Evolutionary conservation across 139 green algal genomes (phyloP).

Genomic region (Micractinium sp.): DNA sequence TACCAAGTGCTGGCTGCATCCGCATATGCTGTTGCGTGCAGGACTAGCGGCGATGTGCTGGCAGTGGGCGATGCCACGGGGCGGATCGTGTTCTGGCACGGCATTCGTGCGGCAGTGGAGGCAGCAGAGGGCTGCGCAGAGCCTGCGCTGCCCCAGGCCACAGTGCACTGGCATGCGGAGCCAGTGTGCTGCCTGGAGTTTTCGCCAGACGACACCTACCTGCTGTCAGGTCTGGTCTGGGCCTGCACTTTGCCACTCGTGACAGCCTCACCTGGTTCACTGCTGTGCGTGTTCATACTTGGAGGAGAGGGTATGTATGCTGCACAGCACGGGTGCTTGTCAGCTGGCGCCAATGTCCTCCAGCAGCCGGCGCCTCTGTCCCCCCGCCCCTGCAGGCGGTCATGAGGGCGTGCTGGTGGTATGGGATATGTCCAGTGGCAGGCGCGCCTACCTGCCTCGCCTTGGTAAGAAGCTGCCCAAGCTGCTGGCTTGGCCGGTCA

Average conservation of each 20-base stretch:
- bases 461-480: not conserved
- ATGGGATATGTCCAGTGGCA: not conserved
- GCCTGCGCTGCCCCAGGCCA: not conserved
- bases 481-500: not conserved
- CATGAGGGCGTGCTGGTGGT: constrained; percentile 16
- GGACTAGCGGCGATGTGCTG: not conserved
- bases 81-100: constrained; percentile 1
- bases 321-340: too few species aligned
- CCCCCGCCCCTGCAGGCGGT: not conserved
- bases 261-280: too few species aligned
- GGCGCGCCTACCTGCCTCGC: not conserved
- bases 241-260: too few species aligned
- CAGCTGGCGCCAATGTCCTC: too few species aligned
- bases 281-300: too few species aligned
- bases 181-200: constrained; percentile 9
- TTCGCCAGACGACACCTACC: not conserved
- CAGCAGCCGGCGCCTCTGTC: too few species aligned
- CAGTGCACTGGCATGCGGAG: constrained; percentile 15
- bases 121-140: not conserved
- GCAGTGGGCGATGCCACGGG: constrained; percentile 8
- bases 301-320: too few species aligned
- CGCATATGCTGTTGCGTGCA: not conserved
- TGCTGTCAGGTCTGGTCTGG: not conserved
- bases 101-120: not conserved
- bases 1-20: not conserved